Evolutionary conservation across 2,329 filamentous ascomycete species (phyloP).

Genomic region (Alternaria ethzedia): DNA sequence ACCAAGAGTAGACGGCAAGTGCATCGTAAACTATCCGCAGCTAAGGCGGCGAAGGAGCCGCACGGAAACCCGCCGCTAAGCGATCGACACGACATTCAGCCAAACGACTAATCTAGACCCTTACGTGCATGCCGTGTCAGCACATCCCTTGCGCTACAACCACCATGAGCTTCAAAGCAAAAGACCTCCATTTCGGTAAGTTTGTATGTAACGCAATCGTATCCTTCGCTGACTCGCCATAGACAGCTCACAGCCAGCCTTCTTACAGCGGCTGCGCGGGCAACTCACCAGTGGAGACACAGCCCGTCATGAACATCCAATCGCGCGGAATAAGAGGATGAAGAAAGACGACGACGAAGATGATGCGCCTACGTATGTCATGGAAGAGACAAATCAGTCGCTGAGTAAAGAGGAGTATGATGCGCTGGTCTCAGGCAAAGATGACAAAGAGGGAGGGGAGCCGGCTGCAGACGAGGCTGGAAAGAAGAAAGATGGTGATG

Average conservation of each 20-base stretch:
- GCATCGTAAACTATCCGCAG: neutral
- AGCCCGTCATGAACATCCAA: conserved; percentile 53
- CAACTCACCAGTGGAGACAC: conserved; percentile 60
- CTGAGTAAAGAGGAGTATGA: conserved; percentile 59
- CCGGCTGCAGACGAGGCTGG: conserved; percentile 8
- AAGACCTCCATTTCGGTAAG: conserved; percentile 70
- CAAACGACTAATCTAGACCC: conserved; percentile 10
- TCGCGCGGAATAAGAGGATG: conserved; percentile 54
- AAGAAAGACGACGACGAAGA: conserved; percentile 72
- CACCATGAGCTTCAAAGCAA: conserved; percentile 66
- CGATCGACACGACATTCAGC: conserved; percentile 15
- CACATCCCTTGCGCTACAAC: conserved; percentile 5
- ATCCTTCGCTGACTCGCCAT: conserved; percentile 47
- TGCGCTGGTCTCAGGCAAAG: conserved; percentile 47
- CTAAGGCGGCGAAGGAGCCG: conserved; percentile 11
- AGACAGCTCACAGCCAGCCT: conserved; percentile 59
- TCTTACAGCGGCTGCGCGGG: conserved; percentile 57
- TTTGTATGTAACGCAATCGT: neutral
- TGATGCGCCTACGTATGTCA: conserved; percentile 76
- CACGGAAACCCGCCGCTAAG: conserved; percentile 16
- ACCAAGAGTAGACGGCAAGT: neutral
- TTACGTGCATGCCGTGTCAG: neutral
- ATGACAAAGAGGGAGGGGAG: conserved; percentile 18
- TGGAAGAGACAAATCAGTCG: conserved; percentile 73
- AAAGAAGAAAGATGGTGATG: conserved; percentile 8